Base-by-base conservation (phyloP, 2,329 filamentous ascomycete genomes). In the Sclerotinia borealis region DNA sequence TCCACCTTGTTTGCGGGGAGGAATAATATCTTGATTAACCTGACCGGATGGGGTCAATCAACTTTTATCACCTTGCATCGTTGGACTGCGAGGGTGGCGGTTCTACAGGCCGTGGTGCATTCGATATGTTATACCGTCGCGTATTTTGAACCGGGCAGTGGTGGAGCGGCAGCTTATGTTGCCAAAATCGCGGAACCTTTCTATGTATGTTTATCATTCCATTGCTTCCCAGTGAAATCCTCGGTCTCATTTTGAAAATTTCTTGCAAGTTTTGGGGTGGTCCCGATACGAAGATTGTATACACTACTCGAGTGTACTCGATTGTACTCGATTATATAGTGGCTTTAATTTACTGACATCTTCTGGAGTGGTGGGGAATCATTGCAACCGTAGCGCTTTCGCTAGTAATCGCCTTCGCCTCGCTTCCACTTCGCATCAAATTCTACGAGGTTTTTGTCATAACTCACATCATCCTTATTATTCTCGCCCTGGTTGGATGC, bases 21-120 rank as follows among this genome's bases (percentile, higher is more conserved):
- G 5, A 68, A 68, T 39, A 68, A 67, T 25, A 27, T 66, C 47
- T 36, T 68, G 9, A 63, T 68, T 25, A 55, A 27, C n/a, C 25
- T 64, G 3, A 66, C 63, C 1, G 62, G 61, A 31, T 83, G 80
- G 80, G 77, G 74, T 0, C 77, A 80, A 65, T 75, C 76, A 0
- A 83, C 81, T 0, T 82, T 76, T 59, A 64, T 82, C 3, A 69
- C 82, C 0, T 72, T 82, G 0, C 81, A 83, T 66, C 75, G 80
- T 13, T 82, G 79, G 79, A 70, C 80, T 1, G 80, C 79, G 0
- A 71, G 75, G 31, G 71, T 83, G 10, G 77, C 74, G 34, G 75
- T 75, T 1, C 50, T 82, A 0, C 76, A 84, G 50, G 78, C 77
- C 0, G 69, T 77, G 10, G 49, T 83, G 0, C 81, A 84, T 70